Evolutionary conservation across 2,329 filamentous ascomycete species (phyloP).

Genomic region (Cytospora piceae): DNA sequence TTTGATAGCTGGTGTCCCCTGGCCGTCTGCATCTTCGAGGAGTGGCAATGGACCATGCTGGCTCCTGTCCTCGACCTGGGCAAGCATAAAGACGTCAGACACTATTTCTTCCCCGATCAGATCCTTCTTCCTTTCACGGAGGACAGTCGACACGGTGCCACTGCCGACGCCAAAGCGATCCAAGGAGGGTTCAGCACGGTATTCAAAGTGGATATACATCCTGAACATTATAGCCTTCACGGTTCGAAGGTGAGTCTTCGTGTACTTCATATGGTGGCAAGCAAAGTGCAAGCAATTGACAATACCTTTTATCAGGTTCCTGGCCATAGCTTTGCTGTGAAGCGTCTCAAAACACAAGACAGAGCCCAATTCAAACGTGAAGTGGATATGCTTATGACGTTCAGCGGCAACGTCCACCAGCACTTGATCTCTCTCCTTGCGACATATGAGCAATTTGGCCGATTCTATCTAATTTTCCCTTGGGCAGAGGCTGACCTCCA

Average conservation of each 20-base stretch:
- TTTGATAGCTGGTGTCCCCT: conserved; percentile 9
- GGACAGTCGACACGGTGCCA: background rate
- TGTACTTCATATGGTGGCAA: background rate
- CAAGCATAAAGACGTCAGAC: conserved; percentile 11
- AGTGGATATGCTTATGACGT: conserved; percentile 30
- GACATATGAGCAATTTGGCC: conserved; percentile 27
- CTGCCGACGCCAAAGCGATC: background rate
- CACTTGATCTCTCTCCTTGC: conserved; percentile 33
- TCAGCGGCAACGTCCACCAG: conserved; percentile 24
- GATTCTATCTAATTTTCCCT: conserved; percentile 31
- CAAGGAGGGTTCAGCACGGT: conserved; percentile 26
- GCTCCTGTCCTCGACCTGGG: conserved; percentile 24
- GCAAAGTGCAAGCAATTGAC: too few species aligned
- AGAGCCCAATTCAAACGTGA: conserved; percentile 28
- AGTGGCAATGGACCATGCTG: conserved; percentile 28
- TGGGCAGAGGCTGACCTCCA: conserved; percentile 30
- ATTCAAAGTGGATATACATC: conserved; percentile 28
- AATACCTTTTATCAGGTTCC: too few species aligned
- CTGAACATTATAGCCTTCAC: conserved; percentile 29
- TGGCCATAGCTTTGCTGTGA: conserved; percentile 22
- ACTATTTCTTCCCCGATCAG: conserved; percentile 2
- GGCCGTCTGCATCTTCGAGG: conserved; percentile 21
- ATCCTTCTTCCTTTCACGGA: conserved; percentile 23
- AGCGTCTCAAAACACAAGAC: conserved; percentile 18
- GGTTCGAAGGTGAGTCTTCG: background rate